Evolutionary conservation across 495 filamentous ascomycete species (phyloP).

Genomic region (Lineolata rhizophorae): DNA sequence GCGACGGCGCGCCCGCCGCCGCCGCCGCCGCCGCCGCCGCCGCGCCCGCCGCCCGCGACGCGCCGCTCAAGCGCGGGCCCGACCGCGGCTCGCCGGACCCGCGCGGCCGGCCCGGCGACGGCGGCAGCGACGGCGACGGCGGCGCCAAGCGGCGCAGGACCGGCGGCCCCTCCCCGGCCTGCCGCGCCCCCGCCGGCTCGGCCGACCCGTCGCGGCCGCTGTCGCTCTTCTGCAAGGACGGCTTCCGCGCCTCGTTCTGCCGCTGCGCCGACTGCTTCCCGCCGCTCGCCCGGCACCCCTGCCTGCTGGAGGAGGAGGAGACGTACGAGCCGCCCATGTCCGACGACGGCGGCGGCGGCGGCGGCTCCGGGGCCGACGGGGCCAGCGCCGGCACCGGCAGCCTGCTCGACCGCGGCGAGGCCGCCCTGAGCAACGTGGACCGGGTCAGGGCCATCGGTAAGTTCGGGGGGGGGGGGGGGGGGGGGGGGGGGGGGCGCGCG

Average conservation of each 20-base stretch:
- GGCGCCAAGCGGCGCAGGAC: background rate
- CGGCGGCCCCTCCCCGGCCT: constrained; percentile 7
- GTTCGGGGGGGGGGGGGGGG: too few species aligned
- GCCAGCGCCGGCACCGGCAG: constrained; percentile 41
- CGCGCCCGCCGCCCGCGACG: background rate
- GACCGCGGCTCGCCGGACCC: constrained; percentile 7
- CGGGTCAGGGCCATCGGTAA: constrained; percentile 56
- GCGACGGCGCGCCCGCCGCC: background rate
- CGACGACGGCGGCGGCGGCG: constrained; percentile 23
- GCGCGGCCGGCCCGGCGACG: background rate
- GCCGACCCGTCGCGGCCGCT: too few species aligned
- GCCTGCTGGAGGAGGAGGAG: constrained; percentile 85
- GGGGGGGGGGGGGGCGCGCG: too few species aligned
- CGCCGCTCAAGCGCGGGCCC: constrained; percentile 13
- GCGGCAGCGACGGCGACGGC: constrained; percentile 1
- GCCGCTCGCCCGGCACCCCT: constrained; percentile 38
- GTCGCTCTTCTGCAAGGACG: constrained; percentile 56
- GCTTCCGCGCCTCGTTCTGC: constrained; percentile 60
- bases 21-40: background rate
- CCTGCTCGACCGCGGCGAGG: constrained; percentile 73
- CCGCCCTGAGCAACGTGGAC: constrained; percentile 72
- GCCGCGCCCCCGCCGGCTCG: constrained; percentile 21
- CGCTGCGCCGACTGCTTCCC: constrained; percentile 63
- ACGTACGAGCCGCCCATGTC: constrained; percentile 79
- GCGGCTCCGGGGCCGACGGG: too few species aligned